Evolutionary conservation across 2,329 filamentous ascomycete species (phyloP), one percentile per base, ranked within the genome.

Genomic region (Saccharata proteae): DNA sequence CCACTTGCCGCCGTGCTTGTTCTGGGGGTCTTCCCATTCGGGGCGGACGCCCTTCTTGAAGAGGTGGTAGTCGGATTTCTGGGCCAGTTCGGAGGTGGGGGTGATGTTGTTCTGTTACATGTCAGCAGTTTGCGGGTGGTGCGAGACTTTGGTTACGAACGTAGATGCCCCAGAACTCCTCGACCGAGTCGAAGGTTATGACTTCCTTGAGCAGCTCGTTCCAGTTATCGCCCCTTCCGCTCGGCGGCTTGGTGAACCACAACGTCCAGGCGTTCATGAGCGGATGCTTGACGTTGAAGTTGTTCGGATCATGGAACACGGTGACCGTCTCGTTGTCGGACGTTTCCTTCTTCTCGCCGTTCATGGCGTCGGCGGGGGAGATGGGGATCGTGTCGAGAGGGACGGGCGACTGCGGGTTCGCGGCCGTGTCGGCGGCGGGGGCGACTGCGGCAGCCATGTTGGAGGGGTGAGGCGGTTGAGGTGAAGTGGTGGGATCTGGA

Each of bases 161-260:
- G 62, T 96, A 96, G 55, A 98, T 83, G 38, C 90, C 90, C 90
- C 90, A 98, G 63, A 98, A 98, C 60, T 98, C 92, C 64, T 98
- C 90, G 16, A 98, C 90, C 3, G 86, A 93, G 64, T 93, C 84
- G 52, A 98, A 96, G 35, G 84, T 94, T 52, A 98, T 94, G 47
- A 98, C 88, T 60, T 98, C 85, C 67, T 98, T 98, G 41, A 98
- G 66, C 40, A 96, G 67, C 56, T 98, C 90, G 46, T 92, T 92
- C 90, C 92, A 98, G 71, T 94, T 94, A 61, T 96, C 85, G 43
- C 84, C 85, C 79, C 92, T 94, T 65, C 85, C 86, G 56, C 78
- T 92, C 25, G 88, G 81, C 32, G 90, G 88, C 73, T 96, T 96
- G 51, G 88, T 96, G 69, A 96, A 98, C 92, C 92, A 98, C 35